A percentile compares a stretch with the other conserved stretches of the same genome.
These are phyloP conservation scores for Aspergillus campestris DNA, from an alignment of 495 filamentous ascomycete genomes.

Conservation along the genomic window DNA sequence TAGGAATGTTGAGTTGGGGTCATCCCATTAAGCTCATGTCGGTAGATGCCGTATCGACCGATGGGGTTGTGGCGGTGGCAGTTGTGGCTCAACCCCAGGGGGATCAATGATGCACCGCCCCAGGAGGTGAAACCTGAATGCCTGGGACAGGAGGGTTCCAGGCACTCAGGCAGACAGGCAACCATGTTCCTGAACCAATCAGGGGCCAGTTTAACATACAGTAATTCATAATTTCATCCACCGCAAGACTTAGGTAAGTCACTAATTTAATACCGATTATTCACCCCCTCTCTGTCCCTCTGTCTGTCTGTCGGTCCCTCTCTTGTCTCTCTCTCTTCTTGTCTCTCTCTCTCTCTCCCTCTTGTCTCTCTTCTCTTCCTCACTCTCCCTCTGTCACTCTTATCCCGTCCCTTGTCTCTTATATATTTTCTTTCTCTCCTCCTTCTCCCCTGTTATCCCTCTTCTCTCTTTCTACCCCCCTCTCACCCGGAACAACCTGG, in stretches of 20 bases:
- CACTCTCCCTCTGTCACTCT: neutral
- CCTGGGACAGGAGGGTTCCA: slow-evolving; percentile 1
- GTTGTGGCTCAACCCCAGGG: neutral
- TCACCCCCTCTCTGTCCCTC: slow-evolving; percentile 3
- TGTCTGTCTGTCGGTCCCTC: slow-evolving; percentile 9
- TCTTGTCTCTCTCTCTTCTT: slow-evolving; percentile 1
- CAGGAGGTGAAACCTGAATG: neutral
- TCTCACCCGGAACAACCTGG: neutral
- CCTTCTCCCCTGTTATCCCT: neutral
- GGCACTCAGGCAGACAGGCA: slow-evolving; percentile 8
- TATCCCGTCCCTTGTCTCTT: neutral
- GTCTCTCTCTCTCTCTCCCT: neutral
- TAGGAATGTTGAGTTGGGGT: too few species aligned
- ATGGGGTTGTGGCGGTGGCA: neutral
- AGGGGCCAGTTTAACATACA: neutral
- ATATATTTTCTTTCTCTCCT: neutral
- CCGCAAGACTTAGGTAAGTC: too few species aligned
- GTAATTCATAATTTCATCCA: too few species aligned
- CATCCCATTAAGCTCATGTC: too few species aligned
- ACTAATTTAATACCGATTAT: too few species aligned
- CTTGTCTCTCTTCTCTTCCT: neutral
- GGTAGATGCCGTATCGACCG: neutral
- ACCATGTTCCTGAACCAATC: slow-evolving; percentile 14
- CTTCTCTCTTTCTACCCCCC: neutral
- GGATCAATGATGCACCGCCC: slow-evolving; percentile 7